A percentile compares a stretch with the other conserved stretches of the same genome.
phyloP scores from a whole-genome alignment of 2,329 filamentous ascomycete genomes.

The Diplodia scrobiculata region DNA sequence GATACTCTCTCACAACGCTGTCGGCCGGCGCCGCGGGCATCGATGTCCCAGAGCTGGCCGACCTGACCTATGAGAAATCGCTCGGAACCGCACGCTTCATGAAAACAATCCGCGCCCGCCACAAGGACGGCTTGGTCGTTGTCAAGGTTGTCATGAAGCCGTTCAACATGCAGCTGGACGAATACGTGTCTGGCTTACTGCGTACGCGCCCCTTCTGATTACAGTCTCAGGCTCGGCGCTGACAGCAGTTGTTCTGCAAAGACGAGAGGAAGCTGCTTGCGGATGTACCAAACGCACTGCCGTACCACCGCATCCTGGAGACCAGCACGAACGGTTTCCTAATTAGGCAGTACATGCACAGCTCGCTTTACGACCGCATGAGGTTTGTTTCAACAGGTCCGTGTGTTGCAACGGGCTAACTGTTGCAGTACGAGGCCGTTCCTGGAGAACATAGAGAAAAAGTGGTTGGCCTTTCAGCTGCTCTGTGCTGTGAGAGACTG shows the following conservation, averaged over 20 bases:
- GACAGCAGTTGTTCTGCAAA: constrained; percentile 43
- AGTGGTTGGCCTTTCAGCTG: constrained; percentile 96
- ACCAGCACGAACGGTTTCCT: constrained; percentile 90
- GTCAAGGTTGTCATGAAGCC: constrained; percentile 96
- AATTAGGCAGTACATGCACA: constrained; percentile 92
- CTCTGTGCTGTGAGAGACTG: constrained; percentile 90
- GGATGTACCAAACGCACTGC: constrained; percentile 85
- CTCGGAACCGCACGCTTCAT: constrained; percentile 92
- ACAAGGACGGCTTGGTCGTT: constrained; percentile 86
- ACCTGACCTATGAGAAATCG: constrained; percentile 88
- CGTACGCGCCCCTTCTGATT: constrained; percentile 55
- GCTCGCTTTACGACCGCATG: constrained; percentile 93
- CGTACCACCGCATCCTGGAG: constrained; percentile 88
- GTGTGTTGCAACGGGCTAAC: constrained; percentile 34
- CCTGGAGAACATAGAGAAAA: constrained; percentile 96
- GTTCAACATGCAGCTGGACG: constrained; percentile 76
- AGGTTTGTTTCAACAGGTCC: constrained; percentile 46
- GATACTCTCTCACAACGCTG: constrained; percentile 89
- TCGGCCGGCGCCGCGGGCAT: constrained; percentile 91
- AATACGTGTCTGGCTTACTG: constrained; percentile 75
- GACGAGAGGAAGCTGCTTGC: constrained; percentile 77
- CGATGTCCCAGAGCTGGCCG: constrained; percentile 86
- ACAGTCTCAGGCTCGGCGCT: constrained; percentile 17
- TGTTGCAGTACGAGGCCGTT: constrained; percentile 83
- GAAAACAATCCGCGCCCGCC: constrained; percentile 89